Evolutionary conservation across 1,284 basidiomycete species (phyloP).

Genomic region (Puccinia hordei): DNA sequence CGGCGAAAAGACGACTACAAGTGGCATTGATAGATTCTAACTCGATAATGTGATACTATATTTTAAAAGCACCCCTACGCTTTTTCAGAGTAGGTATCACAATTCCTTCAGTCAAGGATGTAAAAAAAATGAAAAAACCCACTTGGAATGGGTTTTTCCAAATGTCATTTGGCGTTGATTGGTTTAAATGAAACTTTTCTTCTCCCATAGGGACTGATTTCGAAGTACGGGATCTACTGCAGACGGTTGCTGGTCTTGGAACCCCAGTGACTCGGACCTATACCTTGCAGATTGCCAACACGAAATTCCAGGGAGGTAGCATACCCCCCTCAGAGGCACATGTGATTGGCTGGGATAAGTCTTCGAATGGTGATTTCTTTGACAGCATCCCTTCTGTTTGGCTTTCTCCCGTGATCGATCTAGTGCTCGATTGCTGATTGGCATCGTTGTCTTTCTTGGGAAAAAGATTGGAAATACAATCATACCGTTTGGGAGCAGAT

Average conservation of each 20-base stretch:
- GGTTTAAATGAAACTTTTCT: not conserved
- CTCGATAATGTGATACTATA: not conserved
- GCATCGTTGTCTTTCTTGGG: not conserved
- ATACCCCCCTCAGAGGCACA: constrained; percentile 12
- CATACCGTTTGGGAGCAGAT: constrained; percentile 44
- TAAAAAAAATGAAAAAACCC: too few relatives aligned
- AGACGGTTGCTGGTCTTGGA: constrained; percentile 34
- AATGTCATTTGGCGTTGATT: too few relatives aligned
- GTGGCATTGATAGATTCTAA: not conserved
- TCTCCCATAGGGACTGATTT: constrained; percentile 13
- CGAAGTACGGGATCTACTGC: constrained; percentile 3
- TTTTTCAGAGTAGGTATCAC: constrained; percentile 22
- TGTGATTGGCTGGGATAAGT: constrained; percentile 42
- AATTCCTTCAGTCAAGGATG: too few relatives aligned
- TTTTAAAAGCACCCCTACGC: constrained; percentile 4
- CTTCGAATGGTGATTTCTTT: constrained; percentile 30
- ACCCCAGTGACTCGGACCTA: constrained; percentile 37
- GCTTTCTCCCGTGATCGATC: too few relatives aligned
- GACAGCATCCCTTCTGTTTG: too few relatives aligned
- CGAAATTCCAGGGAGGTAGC: not conserved
- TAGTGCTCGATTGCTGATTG: too few relatives aligned
- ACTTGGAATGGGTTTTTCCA: too few relatives aligned
- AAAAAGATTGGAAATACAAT: constrained; percentile 46
- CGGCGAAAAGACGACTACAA: not conserved
- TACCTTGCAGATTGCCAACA: constrained; percentile 37